A percentile compares a stretch with the other conserved stretches of the same genome.
Conservation (phyloP, 371 early-diverging fungal species). For the Apophysomyces sp. region DNA sequence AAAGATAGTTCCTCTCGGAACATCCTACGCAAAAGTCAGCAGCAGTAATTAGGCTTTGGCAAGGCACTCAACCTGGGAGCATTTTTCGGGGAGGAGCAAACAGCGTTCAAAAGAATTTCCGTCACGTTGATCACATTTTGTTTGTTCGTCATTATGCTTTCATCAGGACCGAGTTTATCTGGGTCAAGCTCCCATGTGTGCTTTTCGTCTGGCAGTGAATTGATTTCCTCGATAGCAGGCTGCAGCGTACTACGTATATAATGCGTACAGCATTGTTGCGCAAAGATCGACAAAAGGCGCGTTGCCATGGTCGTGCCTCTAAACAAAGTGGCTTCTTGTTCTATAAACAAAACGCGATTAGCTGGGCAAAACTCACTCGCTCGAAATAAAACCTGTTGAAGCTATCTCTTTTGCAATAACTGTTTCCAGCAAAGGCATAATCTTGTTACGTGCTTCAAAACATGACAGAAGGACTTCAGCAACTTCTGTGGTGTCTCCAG, state of each 20-base stretch:
- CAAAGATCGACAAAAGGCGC: conserved; percentile 75
- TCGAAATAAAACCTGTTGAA: conserved; percentile 53
- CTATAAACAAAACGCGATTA: conserved; percentile 25
- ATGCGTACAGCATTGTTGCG: conserved; percentile 70
- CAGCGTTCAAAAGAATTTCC: conserved; percentile 72
- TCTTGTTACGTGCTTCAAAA: conserved; percentile 73
- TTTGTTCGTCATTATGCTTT: conserved; percentile 60
- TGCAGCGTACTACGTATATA: conserved; percentile 79
- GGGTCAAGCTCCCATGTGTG: conserved; percentile 81
- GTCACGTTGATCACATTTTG: conserved; percentile 76
- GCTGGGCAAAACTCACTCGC: not conserved
- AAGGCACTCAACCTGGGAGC: conserved; percentile 57
- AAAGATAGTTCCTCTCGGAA: conserved; percentile 78
- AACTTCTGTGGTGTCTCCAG: conserved; percentile 77
- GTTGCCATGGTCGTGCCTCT: conserved; percentile 88
- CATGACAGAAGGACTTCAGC: conserved; percentile 69
- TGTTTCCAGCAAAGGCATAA: conserved; percentile 67
- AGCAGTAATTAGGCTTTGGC: not conserved
- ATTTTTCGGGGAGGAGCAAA: conserved; percentile 66
- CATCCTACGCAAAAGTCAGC: conserved; percentile 16
- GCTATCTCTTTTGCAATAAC: conserved; percentile 78
- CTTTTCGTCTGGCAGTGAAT: conserved; percentile 25
- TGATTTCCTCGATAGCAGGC: conserved; percentile 62
- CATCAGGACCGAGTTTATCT: conserved; percentile 59
- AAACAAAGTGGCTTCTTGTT: conserved; percentile 82